These are phyloP conservation scores for Yamadazyma atmosphaerica DNA, from an alignment of 1,139 yeast species.

Conservation along the genomic window DNA sequence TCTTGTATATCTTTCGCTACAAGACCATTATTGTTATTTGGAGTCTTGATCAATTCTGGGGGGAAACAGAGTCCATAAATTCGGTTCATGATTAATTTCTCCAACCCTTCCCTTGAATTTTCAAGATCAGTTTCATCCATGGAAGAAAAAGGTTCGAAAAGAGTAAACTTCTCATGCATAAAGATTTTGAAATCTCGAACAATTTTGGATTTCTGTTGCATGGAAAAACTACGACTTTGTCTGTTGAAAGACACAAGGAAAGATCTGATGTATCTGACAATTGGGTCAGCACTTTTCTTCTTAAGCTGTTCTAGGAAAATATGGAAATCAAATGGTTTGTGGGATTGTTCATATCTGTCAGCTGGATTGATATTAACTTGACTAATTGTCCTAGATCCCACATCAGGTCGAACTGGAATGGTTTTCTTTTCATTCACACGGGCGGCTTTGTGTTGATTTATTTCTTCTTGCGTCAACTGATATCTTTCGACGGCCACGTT, in stretches of 20 bases:
- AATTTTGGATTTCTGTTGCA: conserved; percentile 75
- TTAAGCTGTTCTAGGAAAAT: conserved; percentile 71
- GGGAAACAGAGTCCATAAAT: conserved; percentile 78
- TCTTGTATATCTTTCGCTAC: conserved; percentile 53
- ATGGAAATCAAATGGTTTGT: conserved; percentile 77
- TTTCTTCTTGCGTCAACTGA: conserved; percentile 15
- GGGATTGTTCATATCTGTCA: conserved; percentile 34
- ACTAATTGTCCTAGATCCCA: conserved; percentile 11
- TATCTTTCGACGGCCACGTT: conserved; percentile 13
- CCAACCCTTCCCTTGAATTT: conserved; percentile 88
- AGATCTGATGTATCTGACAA: conserved; percentile 80
- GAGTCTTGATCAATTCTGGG: conserved; percentile 56
- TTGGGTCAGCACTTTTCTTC: conserved; percentile 80
- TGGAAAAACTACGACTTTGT: conserved; percentile 61
- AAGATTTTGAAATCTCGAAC: conserved; percentile 72
- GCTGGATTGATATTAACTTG: conserved; percentile 16
- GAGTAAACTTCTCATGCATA: conserved; percentile 62
- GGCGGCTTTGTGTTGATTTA: conserved; percentile 8
- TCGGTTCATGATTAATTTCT: conserved; percentile 88
- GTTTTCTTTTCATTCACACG: background rate
- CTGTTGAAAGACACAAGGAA: conserved; percentile 74
- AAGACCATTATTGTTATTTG: conserved; percentile 23
- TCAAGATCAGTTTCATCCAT: conserved; percentile 59
- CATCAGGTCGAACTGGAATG: conserved; percentile 5
- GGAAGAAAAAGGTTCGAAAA: conserved; percentile 72